Evolutionary conservation across 768 basidiomycete species (phyloP).

Genomic region (Phylloporus sp.): DNA sequence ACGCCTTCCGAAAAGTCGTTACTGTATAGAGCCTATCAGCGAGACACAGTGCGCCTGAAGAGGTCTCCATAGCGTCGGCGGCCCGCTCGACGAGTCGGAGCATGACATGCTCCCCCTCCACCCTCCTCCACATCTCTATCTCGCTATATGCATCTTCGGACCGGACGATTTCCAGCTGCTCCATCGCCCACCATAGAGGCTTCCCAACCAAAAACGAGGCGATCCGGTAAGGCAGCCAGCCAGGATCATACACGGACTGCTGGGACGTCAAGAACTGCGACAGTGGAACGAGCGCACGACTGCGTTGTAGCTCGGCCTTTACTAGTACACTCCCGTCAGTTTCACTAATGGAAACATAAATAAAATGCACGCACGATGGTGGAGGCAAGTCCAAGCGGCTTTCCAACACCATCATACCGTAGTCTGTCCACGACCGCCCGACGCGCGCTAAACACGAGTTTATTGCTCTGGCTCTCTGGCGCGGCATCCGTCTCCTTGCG

Average conservation of each 20-base stretch:
- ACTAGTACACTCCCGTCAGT: constrained; percentile 42
- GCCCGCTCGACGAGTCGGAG: constrained; percentile 59
- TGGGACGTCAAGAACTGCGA: constrained; percentile 51
- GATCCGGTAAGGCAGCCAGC: constrained; percentile 65
- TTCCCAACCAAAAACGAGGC: constrained; percentile 68
- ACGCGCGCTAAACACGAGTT: constrained; percentile 56
- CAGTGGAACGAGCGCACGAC: constrained; percentile 42
- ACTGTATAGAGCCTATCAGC: constrained; percentile 59
- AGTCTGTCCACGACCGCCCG: constrained; percentile 53
- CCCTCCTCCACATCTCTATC: constrained; percentile 44
- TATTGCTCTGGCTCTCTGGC: constrained; percentile 34
- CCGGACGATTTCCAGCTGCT: constrained; percentile 67
- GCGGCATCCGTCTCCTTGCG: constrained; percentile 6
- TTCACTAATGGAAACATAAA: neutral
- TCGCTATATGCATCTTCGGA: constrained; percentile 50
- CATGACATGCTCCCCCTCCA: constrained; percentile 74
- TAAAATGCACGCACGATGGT: constrained; percentile 58
- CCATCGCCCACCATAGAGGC: constrained; percentile 84
- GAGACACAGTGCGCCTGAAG: constrained; percentile 39
- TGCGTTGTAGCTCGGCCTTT: constrained; percentile 61
- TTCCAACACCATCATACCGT: constrained; percentile 64
- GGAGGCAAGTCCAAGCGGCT: constrained; percentile 64
- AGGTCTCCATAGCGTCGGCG: constrained; percentile 50
- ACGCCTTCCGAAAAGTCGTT: constrained; percentile 56
- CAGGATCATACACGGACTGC: constrained; percentile 62